Base-by-base conservation (phyloP, 2,329 filamentous ascomycete species). In the Annulohypoxylon truncatum region DNA sequence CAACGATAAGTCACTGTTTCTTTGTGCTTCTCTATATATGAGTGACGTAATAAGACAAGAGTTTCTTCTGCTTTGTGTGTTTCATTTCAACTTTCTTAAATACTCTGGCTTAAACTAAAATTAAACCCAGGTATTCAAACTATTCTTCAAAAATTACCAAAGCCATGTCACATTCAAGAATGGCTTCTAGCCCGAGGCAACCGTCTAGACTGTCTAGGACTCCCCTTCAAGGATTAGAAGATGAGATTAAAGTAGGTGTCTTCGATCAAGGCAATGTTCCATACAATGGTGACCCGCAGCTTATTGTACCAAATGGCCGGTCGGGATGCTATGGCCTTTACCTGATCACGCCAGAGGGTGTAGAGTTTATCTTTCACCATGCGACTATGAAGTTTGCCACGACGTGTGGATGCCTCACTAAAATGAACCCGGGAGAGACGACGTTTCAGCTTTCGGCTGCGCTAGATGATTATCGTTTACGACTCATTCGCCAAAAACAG, bases 301-400 rank as follows among this genome's bases (percentile, higher is more conserved):
- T 71, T 6, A 66, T 69, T 10, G 51, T 71, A n/a, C 48, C 33
- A n/a, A 69, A 69, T 20, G 10, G 15, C 2, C 35, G 61, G 9
- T 62, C 57, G 7, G 54, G 60, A 13, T 71, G 68, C 58, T 62
- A 61, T 18, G 66, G 66, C 3, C 26, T 69, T 10, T 65, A 50
- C 18, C 40, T 55, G n/a, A 26, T 53, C 6, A 15, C 18, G 6
- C 38, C 20, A 10, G 38, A 60, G 1, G 60, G 64, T 6, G 50
- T 48, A 18, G 35, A 47, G 29, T 67, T 71, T 26, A 15, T 53
- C 1, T 69, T 71, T 28, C 63, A 63, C 24, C 66, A 69, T 29
- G 54, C 40, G 9, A n/a, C 31, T 8, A 28, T 56, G 35, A 31
- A 7, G 4, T 15, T 18, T 22, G 48, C 53, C 4, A 54, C 24